Evolutionary conservation across 345 rosid species (phyloP), one percentile per base, ranked within the genome.

Genomic region (Eucalyptus pauciflora): DNA sequence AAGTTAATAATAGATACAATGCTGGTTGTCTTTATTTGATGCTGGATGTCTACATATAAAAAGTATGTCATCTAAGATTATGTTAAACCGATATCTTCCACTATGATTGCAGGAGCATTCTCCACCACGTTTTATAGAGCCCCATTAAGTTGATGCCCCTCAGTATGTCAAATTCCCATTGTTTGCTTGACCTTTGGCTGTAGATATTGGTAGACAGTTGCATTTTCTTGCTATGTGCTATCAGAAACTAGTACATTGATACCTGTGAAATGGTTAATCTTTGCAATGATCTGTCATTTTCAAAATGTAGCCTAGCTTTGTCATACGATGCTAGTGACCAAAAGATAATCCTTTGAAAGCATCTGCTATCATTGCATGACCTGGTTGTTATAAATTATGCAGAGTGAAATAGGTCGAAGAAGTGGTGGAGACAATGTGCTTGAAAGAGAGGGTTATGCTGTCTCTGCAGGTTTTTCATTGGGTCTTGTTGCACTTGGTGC

Each of bases 381-480:
- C 86, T 69, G 90, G 88, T 90, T 52, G 25, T 87, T 48, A 80
- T 87, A 62, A 83, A 86, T 80, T 91, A 52, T 91, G n/a, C 94
- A 97, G 99, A 96, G 94, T 92, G 99, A 97, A 94, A 96, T 97
- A 89, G 98, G 99, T 56, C 98, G 97, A 89, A 93, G 99, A 95
- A 96, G 99, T 93, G 96, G 96, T 87, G 99, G 99, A 89, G 99
- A 97, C 91, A 97, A 97, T 91, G 99, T 97, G 85, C 99, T 96
- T 93, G 99, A 97, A 93, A 95, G 99, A 94, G 99, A 97, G 94
- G 99, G 98, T 62, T 95, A 97, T 95, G 99, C 98, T 91, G 97
- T 96, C 91, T 95, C 99, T 92, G 99, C 99, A n/a, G 99, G 99
- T 90, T 96, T 96, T 93, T 90, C 99, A 67, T 90, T 97, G 92